A percentile compares a stretch with the other conserved stretches of the same genome.
Evolutionary conservation across 164 flowering plant genomes (phyloP).

Genomic region (Vitis rupestris): DNA sequence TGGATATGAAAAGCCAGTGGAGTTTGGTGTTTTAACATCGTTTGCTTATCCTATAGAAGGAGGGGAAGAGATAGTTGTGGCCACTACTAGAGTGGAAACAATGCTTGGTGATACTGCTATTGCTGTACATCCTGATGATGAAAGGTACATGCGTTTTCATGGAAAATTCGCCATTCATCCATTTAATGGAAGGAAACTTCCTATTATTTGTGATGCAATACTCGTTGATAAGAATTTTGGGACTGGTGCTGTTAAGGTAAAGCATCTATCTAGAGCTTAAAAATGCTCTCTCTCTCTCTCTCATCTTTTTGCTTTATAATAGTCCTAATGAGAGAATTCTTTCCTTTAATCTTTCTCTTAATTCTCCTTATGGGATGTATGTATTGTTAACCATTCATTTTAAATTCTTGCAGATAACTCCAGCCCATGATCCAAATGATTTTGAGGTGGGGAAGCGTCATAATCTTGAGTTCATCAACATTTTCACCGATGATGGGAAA

Average conservation of each 20-base stretch:
- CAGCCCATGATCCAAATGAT: conserved; percentile 99
- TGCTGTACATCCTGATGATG: conserved; percentile 88
- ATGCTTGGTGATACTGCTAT: conserved; percentile 99
- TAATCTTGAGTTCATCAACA: conserved; percentile 75
- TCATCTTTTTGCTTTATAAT: no score
- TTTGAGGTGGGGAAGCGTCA: conserved; percentile 96
- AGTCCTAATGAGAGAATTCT: no score
- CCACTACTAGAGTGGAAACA: conserved; percentile 97
- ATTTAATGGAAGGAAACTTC: conserved; percentile 85
- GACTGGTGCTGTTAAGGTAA: conserved; percentile 97
- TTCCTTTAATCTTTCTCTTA: no score
- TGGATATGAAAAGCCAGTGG: conserved; percentile 74
- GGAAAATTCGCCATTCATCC: conserved; percentile 92
- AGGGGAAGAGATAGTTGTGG: conserved; percentile 83
- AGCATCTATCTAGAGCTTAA: neutral
- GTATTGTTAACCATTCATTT: neutral
- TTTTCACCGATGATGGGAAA: conserved; percentile 94
- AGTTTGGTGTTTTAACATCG: conserved; percentile 92
- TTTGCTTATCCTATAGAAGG: conserved; percentile 95
- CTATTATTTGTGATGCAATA: conserved; percentile 75
- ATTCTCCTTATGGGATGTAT: neutral
- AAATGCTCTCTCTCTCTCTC: neutral
- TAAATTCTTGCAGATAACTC: conserved; percentile 70
- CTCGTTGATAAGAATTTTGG: conserved; percentile 91
- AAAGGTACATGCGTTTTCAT: conserved; percentile 72